Evolutionary conservation across 2,329 filamentous ascomycete species (phyloP).

Genomic region (Cordyceps javanica): DNA sequence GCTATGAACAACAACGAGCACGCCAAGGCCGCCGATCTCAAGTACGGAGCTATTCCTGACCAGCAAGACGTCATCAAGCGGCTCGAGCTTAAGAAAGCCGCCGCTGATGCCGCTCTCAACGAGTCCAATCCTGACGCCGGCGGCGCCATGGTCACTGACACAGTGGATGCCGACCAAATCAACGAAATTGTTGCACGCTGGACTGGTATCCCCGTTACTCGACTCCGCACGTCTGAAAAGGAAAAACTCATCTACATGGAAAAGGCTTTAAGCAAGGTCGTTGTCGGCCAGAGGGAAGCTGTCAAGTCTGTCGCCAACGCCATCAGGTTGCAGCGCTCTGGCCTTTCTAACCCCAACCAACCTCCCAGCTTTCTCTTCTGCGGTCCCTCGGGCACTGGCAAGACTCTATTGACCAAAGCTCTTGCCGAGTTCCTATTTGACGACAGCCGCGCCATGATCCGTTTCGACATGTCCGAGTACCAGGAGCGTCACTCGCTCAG

Average conservation of each 20-base stretch:
- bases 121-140: conserved; percentile 49
- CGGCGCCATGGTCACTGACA: conserved; percentile 78
- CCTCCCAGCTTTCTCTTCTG: conserved; percentile 98
- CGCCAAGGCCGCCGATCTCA: conserved; percentile 81
- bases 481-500: conserved; percentile 94
- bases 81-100: conserved; percentile 74
- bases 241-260: conserved; percentile 99
- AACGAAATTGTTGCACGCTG: conserved; percentile 96
- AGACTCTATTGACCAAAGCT: conserved; percentile 94
- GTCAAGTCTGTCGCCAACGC: conserved; percentile 91
- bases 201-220: conserved; percentile 97
- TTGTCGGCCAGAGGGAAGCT: conserved; percentile 91
- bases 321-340: conserved; percentile 90
- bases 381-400: conserved; percentile 95
- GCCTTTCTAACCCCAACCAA: conserved; percentile 91
- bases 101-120: conserved; percentile 66
- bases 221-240: conserved; percentile 91
- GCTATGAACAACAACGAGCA: conserved; percentile 84
- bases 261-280: conserved; percentile 71
- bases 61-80: conserved; percentile 73
- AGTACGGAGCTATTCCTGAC: conserved; percentile 96
- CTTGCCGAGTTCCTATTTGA: conserved; percentile 98
- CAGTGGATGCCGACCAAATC: conserved; percentile 95
- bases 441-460: conserved; percentile 94
- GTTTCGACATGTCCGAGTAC: conserved; percentile 99